phyloP scores from a whole-genome alignment of 192 early-diverging fungal species.

The Spizellomyces punctatus region DNA sequence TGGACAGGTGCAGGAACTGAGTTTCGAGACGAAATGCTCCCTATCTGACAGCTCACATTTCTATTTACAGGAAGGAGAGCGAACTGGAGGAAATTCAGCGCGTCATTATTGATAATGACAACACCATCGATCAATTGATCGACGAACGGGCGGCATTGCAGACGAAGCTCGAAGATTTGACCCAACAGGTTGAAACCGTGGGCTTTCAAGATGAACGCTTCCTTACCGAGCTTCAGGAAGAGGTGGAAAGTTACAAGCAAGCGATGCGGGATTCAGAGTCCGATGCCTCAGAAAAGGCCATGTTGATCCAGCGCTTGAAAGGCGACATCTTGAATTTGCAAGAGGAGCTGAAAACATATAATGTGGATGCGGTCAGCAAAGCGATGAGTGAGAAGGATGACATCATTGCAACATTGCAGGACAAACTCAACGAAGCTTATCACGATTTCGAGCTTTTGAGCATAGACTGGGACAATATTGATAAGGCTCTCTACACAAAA shows the following conservation, averaged over 20 bases:
- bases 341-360: constrained; percentile 33
- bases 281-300: constrained; percentile 19
- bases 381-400: constrained; percentile 49
- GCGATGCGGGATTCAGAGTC: constrained; percentile 32
- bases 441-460: constrained; percentile 55
- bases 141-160: constrained; percentile 47
- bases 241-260: constrained; percentile 21
- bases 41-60: neutral
- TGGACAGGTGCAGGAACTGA: constrained; percentile 45
- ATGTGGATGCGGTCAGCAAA: constrained; percentile 35
- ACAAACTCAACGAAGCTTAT: constrained; percentile 44
- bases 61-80: constrained; percentile 35
- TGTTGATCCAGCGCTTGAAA: constrained; percentile 32
- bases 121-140: constrained; percentile 45
- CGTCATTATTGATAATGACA: constrained; percentile 33
- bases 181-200: constrained; percentile 31
- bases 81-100: constrained; percentile 37
- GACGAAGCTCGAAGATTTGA: constrained; percentile 46
- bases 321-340: constrained; percentile 31
- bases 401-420: constrained; percentile 36
- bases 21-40: neutral
- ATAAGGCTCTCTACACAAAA: constrained; percentile 30
- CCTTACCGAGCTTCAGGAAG: constrained; percentile 27
- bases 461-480: constrained; percentile 57
- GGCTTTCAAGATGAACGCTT: constrained; percentile 14